A percentile compares a stretch with the other conserved stretches of the same genome.
Evolutionary conservation across 169 alveolate species (phyloP).

Genomic region (Plasmodium inui): DNA sequence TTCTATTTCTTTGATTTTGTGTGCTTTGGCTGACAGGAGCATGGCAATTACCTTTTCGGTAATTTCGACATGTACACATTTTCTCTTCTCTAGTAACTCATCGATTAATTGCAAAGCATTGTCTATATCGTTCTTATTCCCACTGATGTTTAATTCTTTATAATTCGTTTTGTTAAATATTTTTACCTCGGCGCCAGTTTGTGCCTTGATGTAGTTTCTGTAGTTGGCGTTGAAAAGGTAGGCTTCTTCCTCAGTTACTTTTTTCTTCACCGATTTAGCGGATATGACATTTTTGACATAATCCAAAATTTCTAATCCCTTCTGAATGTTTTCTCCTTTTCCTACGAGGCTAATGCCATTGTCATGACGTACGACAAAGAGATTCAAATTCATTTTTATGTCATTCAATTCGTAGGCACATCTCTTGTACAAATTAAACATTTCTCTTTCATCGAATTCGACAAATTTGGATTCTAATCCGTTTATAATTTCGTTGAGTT

Average conservation of each 20-base stretch:
- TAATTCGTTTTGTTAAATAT: conserved; percentile 48
- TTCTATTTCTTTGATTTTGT: conserved; percentile 71
- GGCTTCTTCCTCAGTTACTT: conserved; percentile 58
- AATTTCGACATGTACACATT: conserved; percentile 46
- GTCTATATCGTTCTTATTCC: conserved; percentile 65
- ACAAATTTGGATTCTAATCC: conserved; percentile 26
- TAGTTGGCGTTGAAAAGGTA: conserved; percentile 55
- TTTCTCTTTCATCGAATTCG: conserved; percentile 52
- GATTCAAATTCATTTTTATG: conserved; percentile 38
- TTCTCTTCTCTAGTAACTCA: conserved; percentile 52
- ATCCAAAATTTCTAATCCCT: conserved; percentile 55
- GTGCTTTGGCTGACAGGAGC: conserved; percentile 57
- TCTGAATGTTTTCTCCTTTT: conserved; percentile 26
- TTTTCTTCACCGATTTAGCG: conserved; percentile 43
- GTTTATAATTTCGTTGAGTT: conserved; percentile 37
- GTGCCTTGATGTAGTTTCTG: conserved; percentile 31
- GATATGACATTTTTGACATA: conserved; percentile 45
- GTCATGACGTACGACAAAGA: conserved; percentile 55
- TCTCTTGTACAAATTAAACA: conserved; percentile 32
- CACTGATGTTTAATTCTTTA: conserved; percentile 72
- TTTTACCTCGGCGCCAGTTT: conserved; percentile 72
- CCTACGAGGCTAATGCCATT: conserved; percentile 65
- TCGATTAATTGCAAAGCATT: conserved; percentile 55
- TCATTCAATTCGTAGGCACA: conserved; percentile 70
- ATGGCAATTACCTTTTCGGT: conserved; percentile 63